Base-by-base conservation (phyloP, 1,284 basidiomycete genomes). In the Ceratobasidium sp. region DNA sequence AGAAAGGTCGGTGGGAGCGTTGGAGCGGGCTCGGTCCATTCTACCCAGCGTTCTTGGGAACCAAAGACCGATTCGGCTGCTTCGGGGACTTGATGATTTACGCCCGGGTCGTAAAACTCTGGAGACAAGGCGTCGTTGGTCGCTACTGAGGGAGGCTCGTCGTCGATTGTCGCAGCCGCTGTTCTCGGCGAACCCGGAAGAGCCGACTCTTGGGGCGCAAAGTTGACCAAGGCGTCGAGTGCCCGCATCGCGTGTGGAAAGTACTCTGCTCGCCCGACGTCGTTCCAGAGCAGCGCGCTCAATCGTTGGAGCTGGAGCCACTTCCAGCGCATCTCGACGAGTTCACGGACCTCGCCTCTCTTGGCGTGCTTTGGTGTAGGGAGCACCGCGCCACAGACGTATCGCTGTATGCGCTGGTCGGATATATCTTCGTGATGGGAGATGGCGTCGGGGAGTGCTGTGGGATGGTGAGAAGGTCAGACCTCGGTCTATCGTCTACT, bases 301-400 rank as follows among this genome's bases (percentile, higher is more conserved):
- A 69, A 69, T 38, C 64, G 64, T 25, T 69, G 64, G 30, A 69
- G 64, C 38, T 69, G 64, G 2, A 69, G 38, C 64, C 64, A 69
- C 53, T 69, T 69, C 64, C 64, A 69, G 7, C 64, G 64, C 53
- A 69, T 40, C 16, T 23, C 36, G n/a, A 69, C n/a, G 18, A 69
- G 40, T 3, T 69, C 64, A 2, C 64, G 64, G 0, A 56, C 53
- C 12, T 48, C 28, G n/a, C 63, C 42, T 28, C 44, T 69, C n/a
- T 48, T n/a, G 23, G 23, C 36, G 18, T 66, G 46, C 33, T 46
- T n/a, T 14, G 51, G 5, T 46, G 25, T 42, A 18, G 64, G 53
- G 46, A 69, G 64, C 11, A 11, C 18, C 23, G 64, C 64, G 36
- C 64, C 64, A 25, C 53, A 56, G 38, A 69, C 36, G 42, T 69